Evolutionary conservation across 371 early-diverging fungal genomes (phyloP).

Genomic region (Apophysomyces sp.): DNA sequence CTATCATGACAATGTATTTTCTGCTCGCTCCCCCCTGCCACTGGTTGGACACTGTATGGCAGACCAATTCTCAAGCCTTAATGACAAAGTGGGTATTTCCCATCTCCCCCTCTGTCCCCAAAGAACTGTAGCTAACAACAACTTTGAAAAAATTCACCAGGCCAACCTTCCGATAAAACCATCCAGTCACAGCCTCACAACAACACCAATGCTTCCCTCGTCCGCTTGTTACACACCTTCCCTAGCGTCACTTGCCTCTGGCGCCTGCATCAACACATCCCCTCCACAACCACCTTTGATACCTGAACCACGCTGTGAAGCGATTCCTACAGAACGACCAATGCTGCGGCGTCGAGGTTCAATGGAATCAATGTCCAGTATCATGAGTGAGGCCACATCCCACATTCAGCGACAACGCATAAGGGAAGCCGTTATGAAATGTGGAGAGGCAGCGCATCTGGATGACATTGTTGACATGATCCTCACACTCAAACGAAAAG

Average conservation of each 20-base stretch:
- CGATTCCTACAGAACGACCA: constrained; percentile 7
- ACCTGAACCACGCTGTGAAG: neutral
- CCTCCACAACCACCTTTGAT: neutral
- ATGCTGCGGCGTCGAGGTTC: constrained; percentile 36
- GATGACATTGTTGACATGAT: constrained; percentile 50
- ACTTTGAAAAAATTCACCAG: no score
- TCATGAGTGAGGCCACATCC: constrained; percentile 29
- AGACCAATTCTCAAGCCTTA: neutral
- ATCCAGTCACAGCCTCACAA: neutral
- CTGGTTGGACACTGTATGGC: neutral
- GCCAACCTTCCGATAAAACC: neutral
- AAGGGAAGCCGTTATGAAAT: constrained; percentile 22
- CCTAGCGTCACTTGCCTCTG: constrained; percentile 6
- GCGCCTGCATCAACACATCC: constrained; percentile 1
- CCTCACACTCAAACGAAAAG: constrained; percentile 46
- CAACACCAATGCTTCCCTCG: neutral
- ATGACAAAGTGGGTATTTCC: neutral
- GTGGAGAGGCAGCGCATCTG: constrained; percentile 16
- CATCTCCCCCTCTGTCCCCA: neutral
- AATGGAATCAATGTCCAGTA: constrained; percentile 29
- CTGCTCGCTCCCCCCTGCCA: neutral
- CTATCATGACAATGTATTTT: neutral
- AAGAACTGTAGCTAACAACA: no score
- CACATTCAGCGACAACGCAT: constrained; percentile 24
- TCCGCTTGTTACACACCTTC: constrained; percentile 3